phyloP scores from a whole-genome alignment of 2,329 filamentous ascomycete species.

The Dactylonectria macrodidyma region DNA sequence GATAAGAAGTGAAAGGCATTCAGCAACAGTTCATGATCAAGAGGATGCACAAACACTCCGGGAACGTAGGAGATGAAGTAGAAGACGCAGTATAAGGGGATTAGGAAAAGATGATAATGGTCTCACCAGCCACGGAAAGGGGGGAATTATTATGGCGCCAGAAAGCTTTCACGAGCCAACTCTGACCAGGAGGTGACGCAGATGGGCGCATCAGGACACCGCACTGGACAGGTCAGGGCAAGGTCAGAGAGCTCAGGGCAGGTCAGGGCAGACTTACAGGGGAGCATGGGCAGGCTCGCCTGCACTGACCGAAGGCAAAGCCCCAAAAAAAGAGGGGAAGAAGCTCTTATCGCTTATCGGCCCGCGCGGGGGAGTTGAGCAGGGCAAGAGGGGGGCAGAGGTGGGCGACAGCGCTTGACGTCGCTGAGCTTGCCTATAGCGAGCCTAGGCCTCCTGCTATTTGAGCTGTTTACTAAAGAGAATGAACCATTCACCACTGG shows the following conservation, averaged over 20 bases:
- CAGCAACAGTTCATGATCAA: conserved; percentile 38
- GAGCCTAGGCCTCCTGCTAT: conserved; percentile 12
- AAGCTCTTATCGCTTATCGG: conserved; percentile 50
- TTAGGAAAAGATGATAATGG: conserved; percentile 38
- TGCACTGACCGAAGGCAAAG: conserved; percentile 24
- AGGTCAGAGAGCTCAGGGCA: conserved; percentile 22
- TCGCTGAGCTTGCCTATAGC: conserved; percentile 17
- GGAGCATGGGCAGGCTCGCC: conserved; percentile 37
- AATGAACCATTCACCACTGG: conserved; percentile 23
- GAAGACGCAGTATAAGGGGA: conserved; percentile 9
- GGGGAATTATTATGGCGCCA: conserved; percentile 49
- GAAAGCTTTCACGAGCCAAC: conserved; percentile 41
- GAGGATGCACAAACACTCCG: conserved; percentile 5
- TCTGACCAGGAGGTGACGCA: conserved; percentile 44
- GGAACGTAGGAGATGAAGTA: conserved; percentile 21
- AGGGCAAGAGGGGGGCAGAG: not conserved
- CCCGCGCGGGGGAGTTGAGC: conserved; percentile 38
- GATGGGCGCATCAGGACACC: conserved; percentile 29
- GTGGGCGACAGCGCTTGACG: not conserved
- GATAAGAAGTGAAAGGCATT: conserved; percentile 46
- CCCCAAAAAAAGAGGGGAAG: conserved; percentile 34
- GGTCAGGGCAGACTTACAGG: conserved; percentile 30
- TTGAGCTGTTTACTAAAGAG: conserved; percentile 26
- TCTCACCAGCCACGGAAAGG: conserved; percentile 40
- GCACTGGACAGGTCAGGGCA: conserved; percentile 23